These are phyloP conservation scores for Circinella umbellata DNA, from an alignment of 371 early-diverging fungal genomes.

Conservation along the genomic window DNA sequence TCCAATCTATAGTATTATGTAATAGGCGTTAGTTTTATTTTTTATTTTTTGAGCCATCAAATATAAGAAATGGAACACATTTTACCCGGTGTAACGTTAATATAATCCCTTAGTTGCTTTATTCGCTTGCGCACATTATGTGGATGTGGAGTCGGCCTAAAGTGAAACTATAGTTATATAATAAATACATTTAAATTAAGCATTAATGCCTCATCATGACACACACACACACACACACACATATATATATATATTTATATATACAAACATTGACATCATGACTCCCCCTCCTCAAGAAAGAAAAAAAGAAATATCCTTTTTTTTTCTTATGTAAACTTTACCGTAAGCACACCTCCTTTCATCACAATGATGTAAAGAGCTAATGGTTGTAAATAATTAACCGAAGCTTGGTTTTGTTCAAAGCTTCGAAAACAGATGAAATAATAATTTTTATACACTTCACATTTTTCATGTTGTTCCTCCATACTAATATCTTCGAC, in stretches of 20 bases:
- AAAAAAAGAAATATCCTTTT: not conserved
- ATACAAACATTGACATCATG: no score
- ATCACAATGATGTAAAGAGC: slow-evolving; percentile 86
- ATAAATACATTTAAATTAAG: not conserved
- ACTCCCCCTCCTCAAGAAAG: no score
- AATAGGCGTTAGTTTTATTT: slow-evolving; percentile 21
- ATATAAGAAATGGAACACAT: not conserved
- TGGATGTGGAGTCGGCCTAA: slow-evolving; percentile 71
- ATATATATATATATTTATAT: no score
- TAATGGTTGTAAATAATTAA: slow-evolving; percentile 74
- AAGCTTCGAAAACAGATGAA: slow-evolving; percentile 88
- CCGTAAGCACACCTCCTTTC: slow-evolving; percentile 78
- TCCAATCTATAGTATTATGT: slow-evolving; percentile 71
- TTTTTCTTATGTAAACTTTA: slow-evolving; percentile 31
- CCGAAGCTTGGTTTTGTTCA: slow-evolving; percentile 68
- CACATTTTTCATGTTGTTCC: slow-evolving; percentile 93
- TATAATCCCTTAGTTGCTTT: slow-evolving; percentile 71
- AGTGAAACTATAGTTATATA: slow-evolving; percentile 63
- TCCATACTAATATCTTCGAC: slow-evolving; percentile 91
- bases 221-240: no score
- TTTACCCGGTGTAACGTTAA: slow-evolving; percentile 61
- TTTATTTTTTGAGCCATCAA: not conserved
- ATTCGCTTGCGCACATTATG: slow-evolving; percentile 79
- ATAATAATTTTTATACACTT: slow-evolving; percentile 88
- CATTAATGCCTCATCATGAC: no score